Evolutionary conservation across 2,329 filamentous ascomycete species (phyloP).

Genomic region (Epichloe gansuensis): DNA sequence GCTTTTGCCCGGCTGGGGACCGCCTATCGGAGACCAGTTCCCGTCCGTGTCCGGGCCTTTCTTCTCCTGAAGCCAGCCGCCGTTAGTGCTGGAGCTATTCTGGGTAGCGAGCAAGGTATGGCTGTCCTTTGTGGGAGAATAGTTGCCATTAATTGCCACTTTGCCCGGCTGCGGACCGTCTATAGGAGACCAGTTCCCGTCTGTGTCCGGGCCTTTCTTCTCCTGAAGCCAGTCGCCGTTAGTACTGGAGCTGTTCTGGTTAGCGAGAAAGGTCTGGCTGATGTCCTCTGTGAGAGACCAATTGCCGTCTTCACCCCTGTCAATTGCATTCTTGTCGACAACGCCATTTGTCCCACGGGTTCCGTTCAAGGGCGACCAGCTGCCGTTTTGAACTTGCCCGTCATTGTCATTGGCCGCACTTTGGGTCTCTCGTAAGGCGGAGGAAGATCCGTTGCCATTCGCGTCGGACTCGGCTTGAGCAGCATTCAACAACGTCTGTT

Average conservation of each 20-base stretch:
- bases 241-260: neutral
- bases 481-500: neutral
- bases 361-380: too few species aligned
- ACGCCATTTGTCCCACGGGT: too few species aligned
- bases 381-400: too few species aligned
- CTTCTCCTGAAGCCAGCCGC: neutral
- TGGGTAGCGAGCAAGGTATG: too few species aligned
- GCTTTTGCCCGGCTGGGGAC: too few species aligned
- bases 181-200: neutral
- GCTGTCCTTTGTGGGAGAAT: neutral
- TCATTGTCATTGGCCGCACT: too few species aligned
- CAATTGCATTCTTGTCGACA: neutral
- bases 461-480: too few species aligned
- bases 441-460: too few species aligned
- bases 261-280: too few species aligned
- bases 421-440: too few species aligned
- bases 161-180: too few species aligned
- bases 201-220: neutral
- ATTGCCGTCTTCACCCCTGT: neutral
- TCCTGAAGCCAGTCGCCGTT: neutral
- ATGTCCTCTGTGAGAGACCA: neutral
- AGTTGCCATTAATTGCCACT: neutral
- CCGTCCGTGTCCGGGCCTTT: neutral
- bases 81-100: neutral
- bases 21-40: neutral